phyloP scores from a whole-genome alignment of 75 land plant species.

The Chamaecyparis obtusa region DNA sequence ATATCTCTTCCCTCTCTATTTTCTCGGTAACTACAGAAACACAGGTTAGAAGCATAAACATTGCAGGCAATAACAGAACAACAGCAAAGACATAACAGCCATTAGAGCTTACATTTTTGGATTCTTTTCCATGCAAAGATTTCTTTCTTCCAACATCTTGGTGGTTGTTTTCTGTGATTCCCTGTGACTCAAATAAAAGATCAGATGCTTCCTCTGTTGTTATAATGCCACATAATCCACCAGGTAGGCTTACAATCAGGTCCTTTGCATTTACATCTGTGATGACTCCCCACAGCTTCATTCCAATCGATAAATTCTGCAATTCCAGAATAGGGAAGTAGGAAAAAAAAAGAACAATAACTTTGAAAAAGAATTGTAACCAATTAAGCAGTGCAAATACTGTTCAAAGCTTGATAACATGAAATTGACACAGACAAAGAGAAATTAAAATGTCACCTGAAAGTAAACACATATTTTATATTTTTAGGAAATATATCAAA shows the following conservation, averaged over 20 bases:
- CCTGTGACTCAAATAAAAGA: neutral
- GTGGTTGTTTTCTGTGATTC: no score
- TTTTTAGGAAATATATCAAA: neutral
- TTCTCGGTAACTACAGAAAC: neutral
- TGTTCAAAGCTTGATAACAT: neutral
- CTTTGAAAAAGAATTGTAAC: neutral
- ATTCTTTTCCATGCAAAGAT: neutral
- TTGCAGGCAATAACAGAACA: neutral
- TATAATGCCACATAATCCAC: slow-evolving; percentile 88
- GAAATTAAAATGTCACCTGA: neutral
- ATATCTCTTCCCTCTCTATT: neutral
- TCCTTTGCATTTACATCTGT: slow-evolving; percentile 80
- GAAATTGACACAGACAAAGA: neutral
- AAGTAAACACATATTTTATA: neutral
- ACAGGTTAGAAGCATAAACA: neutral
- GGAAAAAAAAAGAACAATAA: neutral
- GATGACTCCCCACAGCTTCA: slow-evolving; percentile 91
- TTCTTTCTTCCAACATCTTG: neutral
- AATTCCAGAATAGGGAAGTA: neutral
- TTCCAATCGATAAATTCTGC: slow-evolving; percentile 74
- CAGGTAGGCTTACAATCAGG: slow-evolving; percentile 84
- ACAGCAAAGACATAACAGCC: neutral
- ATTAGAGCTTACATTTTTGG: neutral
- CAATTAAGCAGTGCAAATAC: neutral
- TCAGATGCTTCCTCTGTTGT: slow-evolving; percentile 70